Evolutionary conservation across 805 yeast species (phyloP).

Genomic region (Wickerhamiella occidentalis): DNA sequence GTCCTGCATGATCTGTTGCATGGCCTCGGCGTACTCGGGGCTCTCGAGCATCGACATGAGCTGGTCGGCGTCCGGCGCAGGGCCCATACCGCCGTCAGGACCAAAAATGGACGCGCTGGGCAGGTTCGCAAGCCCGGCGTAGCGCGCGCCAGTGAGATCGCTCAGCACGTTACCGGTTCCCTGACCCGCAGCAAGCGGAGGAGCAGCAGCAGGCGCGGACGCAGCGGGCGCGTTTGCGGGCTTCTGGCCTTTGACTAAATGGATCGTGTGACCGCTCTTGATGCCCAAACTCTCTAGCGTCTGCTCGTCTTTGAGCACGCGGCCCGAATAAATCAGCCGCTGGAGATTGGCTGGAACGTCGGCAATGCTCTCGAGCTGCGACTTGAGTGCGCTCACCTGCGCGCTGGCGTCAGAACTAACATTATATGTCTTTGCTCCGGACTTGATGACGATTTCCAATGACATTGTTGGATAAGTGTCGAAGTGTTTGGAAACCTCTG

Average conservation of each 20-base stretch:
- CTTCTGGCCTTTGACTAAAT: conserved; percentile 69
- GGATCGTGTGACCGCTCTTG: conserved; percentile 77
- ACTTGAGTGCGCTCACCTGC: conserved; percentile 60
- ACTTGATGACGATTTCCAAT: conserved; percentile 18
- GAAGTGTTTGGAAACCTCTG: neutral
- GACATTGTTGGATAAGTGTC: conserved; percentile 8
- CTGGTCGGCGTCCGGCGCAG: conserved; percentile 65
- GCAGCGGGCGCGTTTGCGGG: conserved; percentile 21
- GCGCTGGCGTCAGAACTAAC: conserved; percentile 41
- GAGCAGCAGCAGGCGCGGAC: conserved; percentile 25
- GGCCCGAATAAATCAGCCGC: conserved; percentile 85
- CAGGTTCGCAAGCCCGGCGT: conserved; percentile 82
- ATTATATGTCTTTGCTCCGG: conserved; percentile 74
- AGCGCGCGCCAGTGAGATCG: conserved; percentile 87
- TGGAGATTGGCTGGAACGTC: conserved; percentile 68
- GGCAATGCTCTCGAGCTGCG: conserved; percentile 44
- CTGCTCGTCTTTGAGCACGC: conserved; percentile 78
- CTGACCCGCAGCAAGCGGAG: conserved; percentile 83
- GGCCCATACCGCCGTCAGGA: conserved; percentile 85
- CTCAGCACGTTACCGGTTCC: conserved; percentile 85
- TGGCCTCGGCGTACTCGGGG: conserved; percentile 70
- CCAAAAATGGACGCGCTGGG: conserved; percentile 86
- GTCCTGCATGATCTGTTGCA: conserved; percentile 40
- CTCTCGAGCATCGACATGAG: conserved; percentile 61
- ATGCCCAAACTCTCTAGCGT: conserved; percentile 65